Evolutionary conservation across 2,329 filamentous ascomycete genomes (phyloP), one percentile per base, ranked within the genome.

Genomic region (Hypoxylon sp.): DNA sequence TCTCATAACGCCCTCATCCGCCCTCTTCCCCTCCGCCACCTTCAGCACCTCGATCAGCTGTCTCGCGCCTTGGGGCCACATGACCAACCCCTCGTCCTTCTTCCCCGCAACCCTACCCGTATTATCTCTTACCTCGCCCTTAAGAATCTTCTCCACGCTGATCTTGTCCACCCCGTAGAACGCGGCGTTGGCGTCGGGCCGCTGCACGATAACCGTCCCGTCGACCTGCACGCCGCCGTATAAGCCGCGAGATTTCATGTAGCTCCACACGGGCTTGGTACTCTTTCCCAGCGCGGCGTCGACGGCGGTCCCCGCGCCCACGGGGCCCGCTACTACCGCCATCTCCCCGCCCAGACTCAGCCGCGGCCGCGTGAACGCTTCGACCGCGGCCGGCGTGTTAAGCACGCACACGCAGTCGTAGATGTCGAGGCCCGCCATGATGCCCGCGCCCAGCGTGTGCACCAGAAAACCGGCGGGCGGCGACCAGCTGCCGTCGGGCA

Each of bases 351-450:
- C 93, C 0, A 97, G 79, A 1, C 91, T 94, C 67, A 91, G 88
- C 13, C 92, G 86, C 1, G 91, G 84, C 60, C 87, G 87, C 62
- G 89, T 91, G 76, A 96, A 96, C 0, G 91, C 90, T 15, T 90
- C 86, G 43, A 96, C 81, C 0, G 92, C 92, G 68, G 91, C 85
- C 43, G 86, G 83, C 3, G 86, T 91, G 79, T 96, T 96, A 76
- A 97, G 93, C 34, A 96, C 90, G 22, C 93, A 87, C 2, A 97
- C 91, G 70, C 91, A 95, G 75, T 96, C 93, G 79, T 95, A 96
- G 26, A 96, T 93, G 75, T 96, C 93, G 11, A 94, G 85, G 11
- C 93, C 93, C 0, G 91, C 86, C 62, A 94, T 84, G 74, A 96
- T 92, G 0, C 93, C 93, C 1, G 93, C 85, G 3, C 91, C 92